Percentiles rank a stretch among this genome's conserved stretches.
These are phyloP conservation scores for Tillandsia leiboldiana DNA, from an alignment of 176 grass and related monocot genomes.

Conservation along the genomic window DNA sequence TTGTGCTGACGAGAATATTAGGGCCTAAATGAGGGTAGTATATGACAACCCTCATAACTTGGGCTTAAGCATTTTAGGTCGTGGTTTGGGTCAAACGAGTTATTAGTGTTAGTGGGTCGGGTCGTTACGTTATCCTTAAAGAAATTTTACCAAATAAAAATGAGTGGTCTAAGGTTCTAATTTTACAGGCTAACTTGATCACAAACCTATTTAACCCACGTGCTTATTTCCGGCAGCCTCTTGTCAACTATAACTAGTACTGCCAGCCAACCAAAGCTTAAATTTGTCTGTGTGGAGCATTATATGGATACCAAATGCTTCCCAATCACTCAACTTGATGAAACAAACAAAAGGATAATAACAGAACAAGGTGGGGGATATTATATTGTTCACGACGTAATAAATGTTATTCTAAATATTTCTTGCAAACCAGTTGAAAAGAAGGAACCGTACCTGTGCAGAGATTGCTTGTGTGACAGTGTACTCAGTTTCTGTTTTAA, in stretches of 20 bases:
- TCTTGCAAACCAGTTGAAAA: not conserved
- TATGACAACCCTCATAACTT: no score
- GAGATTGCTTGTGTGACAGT: constrained; percentile 66
- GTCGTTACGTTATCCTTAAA: no score
- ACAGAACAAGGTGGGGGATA: not conserved
- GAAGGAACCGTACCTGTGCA: constrained; percentile 42
- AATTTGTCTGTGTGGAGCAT: not conserved
- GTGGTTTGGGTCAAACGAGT: no score
- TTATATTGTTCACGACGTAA: not conserved
- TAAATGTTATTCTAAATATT: not conserved
- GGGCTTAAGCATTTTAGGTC: no score
- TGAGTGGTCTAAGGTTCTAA: no score
- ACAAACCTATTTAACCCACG: no score
- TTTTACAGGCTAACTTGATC: no score
- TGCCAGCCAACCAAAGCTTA: not conserved
- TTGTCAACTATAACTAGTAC: not conserved
- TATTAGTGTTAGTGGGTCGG: no score
- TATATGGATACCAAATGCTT: not conserved
- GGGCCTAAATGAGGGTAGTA: no score
- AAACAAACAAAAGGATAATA: not conserved
- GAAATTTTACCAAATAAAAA: no score
- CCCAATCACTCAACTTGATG: not conserved
- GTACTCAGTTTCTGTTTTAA: constrained; percentile 68
- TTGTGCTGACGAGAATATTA: no score
- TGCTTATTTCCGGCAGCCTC: not conserved